Evolutionary conservation across 768 basidiomycete species (phyloP).

Genomic region (Serendipita sp.): DNA sequence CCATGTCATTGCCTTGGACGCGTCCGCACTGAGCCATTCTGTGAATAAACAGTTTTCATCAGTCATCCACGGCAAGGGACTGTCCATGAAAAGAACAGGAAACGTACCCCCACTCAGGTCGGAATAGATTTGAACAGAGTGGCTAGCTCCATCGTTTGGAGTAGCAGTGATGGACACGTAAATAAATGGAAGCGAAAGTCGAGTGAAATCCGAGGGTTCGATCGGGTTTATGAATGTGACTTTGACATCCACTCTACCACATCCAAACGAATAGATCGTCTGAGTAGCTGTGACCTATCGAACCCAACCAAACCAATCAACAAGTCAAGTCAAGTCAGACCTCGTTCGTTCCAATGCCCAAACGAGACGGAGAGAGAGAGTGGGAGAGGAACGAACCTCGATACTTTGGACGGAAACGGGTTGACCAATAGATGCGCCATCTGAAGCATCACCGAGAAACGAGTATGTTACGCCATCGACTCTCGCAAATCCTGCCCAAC

Average conservation of each 20-base stretch:
- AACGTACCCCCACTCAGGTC: slow-evolving; percentile 6
- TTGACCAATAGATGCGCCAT: neutral
- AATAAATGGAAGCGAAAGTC: slow-evolving; percentile 8
- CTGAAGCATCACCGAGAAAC: neutral
- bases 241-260: neutral
- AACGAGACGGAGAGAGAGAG: no score
- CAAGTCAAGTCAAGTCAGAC: no score
- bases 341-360: no score
- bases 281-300: neutral
- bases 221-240: neutral
- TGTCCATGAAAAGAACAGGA: neutral
- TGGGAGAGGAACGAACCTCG: neutral
- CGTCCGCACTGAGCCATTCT: neutral
- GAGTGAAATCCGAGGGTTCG: slow-evolving; percentile 2
- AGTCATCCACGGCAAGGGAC: neutral
- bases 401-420: neutral
- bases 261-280: neutral
- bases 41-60: neutral
- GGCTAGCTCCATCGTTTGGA: slow-evolving; percentile 2
- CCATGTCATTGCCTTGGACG: slow-evolving; percentile 20
- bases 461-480: neutral
- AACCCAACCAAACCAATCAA: neutral
- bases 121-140: slow-evolving; percentile 7
- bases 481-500: neutral
- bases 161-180: slow-evolving; percentile 6